Percentiles rank a stretch among this genome's conserved stretches.
Evolutionary conservation across 441 rosid species (phyloP).

Genomic region (Breynia disticha): DNA sequence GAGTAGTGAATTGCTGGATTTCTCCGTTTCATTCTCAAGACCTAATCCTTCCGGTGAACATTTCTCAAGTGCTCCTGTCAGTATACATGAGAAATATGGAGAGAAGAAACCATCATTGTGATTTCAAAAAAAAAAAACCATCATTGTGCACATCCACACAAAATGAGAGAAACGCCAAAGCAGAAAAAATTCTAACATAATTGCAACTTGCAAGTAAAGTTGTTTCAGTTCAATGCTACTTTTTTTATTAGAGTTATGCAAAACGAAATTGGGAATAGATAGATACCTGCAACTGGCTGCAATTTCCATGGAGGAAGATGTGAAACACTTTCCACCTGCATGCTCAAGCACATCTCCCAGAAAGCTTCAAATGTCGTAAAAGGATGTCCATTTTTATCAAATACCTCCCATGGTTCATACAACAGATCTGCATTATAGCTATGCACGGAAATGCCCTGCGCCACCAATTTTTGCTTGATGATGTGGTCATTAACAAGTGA

Average conservation of each 20-base stretch:
- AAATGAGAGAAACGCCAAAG: constrained; percentile 8
- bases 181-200: background rate
- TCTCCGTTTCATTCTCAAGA: constrained; percentile 75
- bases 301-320: constrained; percentile 65
- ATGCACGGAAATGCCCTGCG: constrained; percentile 64
- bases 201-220: background rate
- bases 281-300: constrained; percentile 47
- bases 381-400: constrained; percentile 50
- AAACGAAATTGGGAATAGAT: background rate
- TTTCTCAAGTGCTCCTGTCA: constrained; percentile 37
- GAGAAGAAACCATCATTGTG: too few species aligned
- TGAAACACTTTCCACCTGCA: constrained; percentile 50
- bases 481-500: constrained; percentile 76
- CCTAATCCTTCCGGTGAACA: constrained; percentile 62
- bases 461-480: constrained; percentile 59
- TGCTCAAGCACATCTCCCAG: constrained; percentile 63
- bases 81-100: background rate
- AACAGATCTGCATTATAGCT: constrained; percentile 78
- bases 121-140: too few species aligned
- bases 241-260: constrained; percentile 1
- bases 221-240: background rate
- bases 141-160: too few species aligned
- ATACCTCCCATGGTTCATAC: constrained; percentile 90
- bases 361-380: constrained; percentile 55
- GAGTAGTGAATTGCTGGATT: constrained; percentile 67